A percentile compares a stretch with the other conserved stretches of the same genome.
Evolutionary conservation across 2,329 filamentous ascomycete genomes (phyloP).

Genomic region (Xylaria sp.): DNA sequence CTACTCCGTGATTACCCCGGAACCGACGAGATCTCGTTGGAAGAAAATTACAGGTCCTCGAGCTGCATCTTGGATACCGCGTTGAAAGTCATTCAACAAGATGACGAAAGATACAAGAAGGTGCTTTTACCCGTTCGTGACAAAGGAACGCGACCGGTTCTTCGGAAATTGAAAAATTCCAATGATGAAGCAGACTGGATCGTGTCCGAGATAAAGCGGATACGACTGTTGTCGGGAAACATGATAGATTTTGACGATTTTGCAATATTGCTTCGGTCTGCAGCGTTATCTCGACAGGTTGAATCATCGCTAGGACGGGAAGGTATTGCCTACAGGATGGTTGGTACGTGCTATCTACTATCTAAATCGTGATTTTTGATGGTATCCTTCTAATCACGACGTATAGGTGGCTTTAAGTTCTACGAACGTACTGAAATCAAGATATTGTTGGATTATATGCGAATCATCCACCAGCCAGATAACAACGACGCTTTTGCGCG

Average conservation of each 20-base stretch:
- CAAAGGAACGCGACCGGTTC: constrained; percentile 78
- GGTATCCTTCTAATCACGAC: constrained; percentile 15
- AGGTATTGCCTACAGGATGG: constrained; percentile 89
- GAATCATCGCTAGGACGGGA: constrained; percentile 81
- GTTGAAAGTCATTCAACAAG: constrained; percentile 88
- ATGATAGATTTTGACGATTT: constrained; percentile 79
- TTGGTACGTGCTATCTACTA: constrained; percentile 57
- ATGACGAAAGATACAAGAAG: constrained; percentile 80
- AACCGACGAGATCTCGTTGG: constrained; percentile 81
- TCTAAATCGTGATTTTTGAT: neutral
- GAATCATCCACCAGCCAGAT: constrained; percentile 81
- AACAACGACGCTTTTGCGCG: constrained; percentile 86
- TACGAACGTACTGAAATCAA: constrained; percentile 93
- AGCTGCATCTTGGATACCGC: constrained; percentile 82
- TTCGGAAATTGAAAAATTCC: constrained; percentile 74
- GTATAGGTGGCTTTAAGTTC: constrained; percentile 74
- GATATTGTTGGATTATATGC: constrained; percentile 83
- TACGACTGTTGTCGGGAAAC: constrained; percentile 71
- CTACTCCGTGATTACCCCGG: constrained; percentile 78
- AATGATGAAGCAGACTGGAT: constrained; percentile 86
- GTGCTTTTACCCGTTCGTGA: constrained; percentile 79
- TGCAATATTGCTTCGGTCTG: constrained; percentile 85
- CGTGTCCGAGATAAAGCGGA: constrained; percentile 78
- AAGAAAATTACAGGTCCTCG: constrained; percentile 95
- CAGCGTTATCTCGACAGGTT: constrained; percentile 81